Evolutionary conservation across 768 basidiomycete species (phyloP).

Genomic region (Cubamyces lactineus): DNA sequence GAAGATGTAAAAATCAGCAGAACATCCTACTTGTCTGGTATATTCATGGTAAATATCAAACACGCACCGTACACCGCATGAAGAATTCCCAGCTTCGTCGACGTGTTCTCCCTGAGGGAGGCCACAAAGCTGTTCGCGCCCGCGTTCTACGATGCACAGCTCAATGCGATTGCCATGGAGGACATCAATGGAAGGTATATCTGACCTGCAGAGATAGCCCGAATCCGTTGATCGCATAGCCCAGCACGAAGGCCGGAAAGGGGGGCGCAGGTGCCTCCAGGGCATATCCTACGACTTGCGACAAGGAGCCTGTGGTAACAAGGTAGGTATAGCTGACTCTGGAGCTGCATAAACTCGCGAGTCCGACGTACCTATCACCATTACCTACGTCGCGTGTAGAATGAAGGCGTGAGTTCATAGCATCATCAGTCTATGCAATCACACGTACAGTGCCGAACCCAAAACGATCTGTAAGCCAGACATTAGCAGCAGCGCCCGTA

Average conservation of each 20-base stretch:
- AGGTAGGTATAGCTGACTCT: neutral
- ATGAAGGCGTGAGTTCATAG: too few species aligned
- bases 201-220: slow-evolving; percentile 51
- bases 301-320: slow-evolving; percentile 46
- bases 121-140: slow-evolving; percentile 76
- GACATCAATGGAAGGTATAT: neutral
- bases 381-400: slow-evolving; percentile 34
- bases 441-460: slow-evolving; percentile 51
- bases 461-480: slow-evolving; percentile 49
- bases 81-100: slow-evolving; percentile 69
- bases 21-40: too few species aligned
- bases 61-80: slow-evolving; percentile 63
- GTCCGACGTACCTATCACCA: slow-evolving; percentile 39
- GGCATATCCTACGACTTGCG: slow-evolving; percentile 56
- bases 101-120: slow-evolving; percentile 53
- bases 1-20: too few species aligned
- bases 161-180: neutral
- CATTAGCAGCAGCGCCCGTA: slow-evolving; percentile 49
- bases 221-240: slow-evolving; percentile 51
- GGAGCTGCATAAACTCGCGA: neutral
- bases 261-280: slow-evolving; percentile 61
- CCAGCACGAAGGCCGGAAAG: slow-evolving; percentile 63
- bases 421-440: too few species aligned
- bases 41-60: neutral
- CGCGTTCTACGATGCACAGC: slow-evolving; percentile 52